These are phyloP conservation scores for Solanum bulbocastanum DNA, from an alignment of 257 asterid genomes.

Conservation along the genomic window DNA sequence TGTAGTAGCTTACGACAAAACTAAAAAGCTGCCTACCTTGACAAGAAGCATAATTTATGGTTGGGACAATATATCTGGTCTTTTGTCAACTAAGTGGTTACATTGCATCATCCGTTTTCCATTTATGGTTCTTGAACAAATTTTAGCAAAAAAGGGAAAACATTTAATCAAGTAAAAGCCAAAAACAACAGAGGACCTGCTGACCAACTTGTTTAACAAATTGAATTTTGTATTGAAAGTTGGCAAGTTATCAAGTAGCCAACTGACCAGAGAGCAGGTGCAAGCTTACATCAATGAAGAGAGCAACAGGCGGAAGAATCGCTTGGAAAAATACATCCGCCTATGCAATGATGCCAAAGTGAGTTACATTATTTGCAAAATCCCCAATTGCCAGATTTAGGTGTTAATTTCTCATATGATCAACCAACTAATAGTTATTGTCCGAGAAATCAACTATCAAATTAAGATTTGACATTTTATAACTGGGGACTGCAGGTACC, in stretches of 20 bases:
- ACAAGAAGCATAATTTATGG: neutral
- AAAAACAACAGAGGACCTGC: neutral
- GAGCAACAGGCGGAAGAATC: constrained; percentile 48
- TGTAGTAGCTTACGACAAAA: neutral
- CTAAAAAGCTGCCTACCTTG: neutral
- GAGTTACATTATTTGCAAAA: neutral
- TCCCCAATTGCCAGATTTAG: neutral
- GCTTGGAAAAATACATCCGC: constrained; percentile 55
- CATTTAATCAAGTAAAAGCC: neutral
- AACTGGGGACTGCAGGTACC: constrained; percentile 22
- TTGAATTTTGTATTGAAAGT: constrained; percentile 21
- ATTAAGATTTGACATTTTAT: neutral
- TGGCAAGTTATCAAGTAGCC: constrained; percentile 76
- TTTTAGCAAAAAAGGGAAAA: neutral
- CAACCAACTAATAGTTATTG: neutral
- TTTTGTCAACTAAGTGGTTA: neutral
- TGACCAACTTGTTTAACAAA: neutral
- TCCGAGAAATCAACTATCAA: neutral
- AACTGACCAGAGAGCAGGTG: constrained; percentile 53
- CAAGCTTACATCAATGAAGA: constrained; percentile 56
- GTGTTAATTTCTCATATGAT: neutral
- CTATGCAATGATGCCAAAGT: constrained; percentile 65
- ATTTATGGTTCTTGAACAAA: neutral
- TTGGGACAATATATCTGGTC: neutral
- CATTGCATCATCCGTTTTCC: neutral